A percentile compares a stretch with the other conserved stretches of the same genome.
Evolutionary conservation across 257 asterid species (phyloP).

Genomic region (Lantana camara): DNA sequence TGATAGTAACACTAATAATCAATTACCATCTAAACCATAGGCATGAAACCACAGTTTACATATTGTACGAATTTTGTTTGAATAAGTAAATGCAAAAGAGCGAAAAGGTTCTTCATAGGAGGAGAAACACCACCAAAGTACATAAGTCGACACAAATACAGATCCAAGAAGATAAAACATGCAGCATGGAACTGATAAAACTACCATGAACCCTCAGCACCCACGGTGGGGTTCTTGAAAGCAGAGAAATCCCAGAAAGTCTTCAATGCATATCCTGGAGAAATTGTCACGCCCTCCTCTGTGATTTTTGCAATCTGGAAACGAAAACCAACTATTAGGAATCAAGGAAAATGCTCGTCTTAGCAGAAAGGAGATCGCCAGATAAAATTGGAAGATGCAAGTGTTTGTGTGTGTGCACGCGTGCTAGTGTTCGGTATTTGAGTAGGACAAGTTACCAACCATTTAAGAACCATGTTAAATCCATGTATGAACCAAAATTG

Average conservation of each 20-base stretch:
- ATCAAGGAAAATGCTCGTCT: not conserved
- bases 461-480: no score
- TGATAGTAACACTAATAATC: not conserved
- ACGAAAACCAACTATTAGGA: conserved; percentile 11
- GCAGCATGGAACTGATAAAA: conserved; percentile 16
- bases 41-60: conserved; percentile 23
- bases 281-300: conserved; percentile 72
- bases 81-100: not conserved
- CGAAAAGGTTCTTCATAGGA: not conserved
- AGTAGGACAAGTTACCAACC: no score
- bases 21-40: conserved; percentile 3
- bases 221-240: conserved; percentile 80
- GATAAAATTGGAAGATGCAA: not conserved
- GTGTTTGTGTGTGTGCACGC: no score
- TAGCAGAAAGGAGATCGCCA: not conserved
- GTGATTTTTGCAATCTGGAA: conserved; percentile 93
- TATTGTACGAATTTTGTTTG: not conserved
- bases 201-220: conserved; percentile 97
- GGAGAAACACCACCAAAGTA: no score
- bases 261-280: conserved; percentile 78
- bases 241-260: conserved; percentile 83
- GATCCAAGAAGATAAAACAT: not conserved
- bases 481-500: no score
- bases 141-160: not conserved
- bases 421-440: no score